These are phyloP conservation scores for Bromus sterilis DNA, from an alignment of 176 grass and related monocot species.

Conservation along the genomic window DNA sequence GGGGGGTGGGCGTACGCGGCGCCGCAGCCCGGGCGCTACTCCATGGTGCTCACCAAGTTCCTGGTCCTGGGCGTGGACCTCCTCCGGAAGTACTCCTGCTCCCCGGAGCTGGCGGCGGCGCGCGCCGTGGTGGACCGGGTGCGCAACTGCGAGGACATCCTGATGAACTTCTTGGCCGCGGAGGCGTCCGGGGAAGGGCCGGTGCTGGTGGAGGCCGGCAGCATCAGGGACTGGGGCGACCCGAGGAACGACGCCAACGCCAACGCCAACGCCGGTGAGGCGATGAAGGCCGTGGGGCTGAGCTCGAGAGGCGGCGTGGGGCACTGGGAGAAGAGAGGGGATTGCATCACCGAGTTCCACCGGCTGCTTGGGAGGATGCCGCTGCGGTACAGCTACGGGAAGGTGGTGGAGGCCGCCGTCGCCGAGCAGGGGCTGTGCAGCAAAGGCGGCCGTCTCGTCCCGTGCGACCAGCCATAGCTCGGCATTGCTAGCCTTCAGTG, in stretches of 20 bases:
- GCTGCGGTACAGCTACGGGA: constrained; percentile 72
- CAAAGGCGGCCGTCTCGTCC: constrained; percentile 52
- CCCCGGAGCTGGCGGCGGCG: constrained; percentile 42
- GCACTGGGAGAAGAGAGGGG: constrained; percentile 78
- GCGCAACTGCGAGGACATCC: constrained; percentile 90
- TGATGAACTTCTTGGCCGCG: constrained; percentile 91
- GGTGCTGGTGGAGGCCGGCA: constrained; percentile 51
- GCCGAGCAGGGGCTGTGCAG: constrained; percentile 69
- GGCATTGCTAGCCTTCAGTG: not conserved
- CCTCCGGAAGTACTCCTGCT: constrained; percentile 64
- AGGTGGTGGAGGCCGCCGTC: constrained; percentile 38
- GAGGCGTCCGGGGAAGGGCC: constrained; percentile 45
- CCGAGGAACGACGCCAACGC: constrained; percentile 54
- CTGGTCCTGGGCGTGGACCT: constrained; percentile 43
- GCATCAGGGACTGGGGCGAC: constrained; percentile 83
- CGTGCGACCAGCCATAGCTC: constrained; percentile 28
- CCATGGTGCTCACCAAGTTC: constrained; percentile 86
- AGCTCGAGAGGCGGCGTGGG: constrained; percentile 38
- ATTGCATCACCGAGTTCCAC: constrained; percentile 89
- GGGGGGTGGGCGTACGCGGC: constrained; percentile 60
- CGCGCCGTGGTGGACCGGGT: constrained; percentile 52
- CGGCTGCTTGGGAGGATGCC: constrained; percentile 76
- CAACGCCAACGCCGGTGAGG: not conserved
- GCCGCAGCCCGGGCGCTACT: constrained; percentile 59
- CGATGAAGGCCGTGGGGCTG: constrained; percentile 35